Evolutionary conservation across 2,329 filamentous ascomycete genomes (phyloP), one percentile per base, ranked within the genome.

Genomic region (Nigrospora sphaerica): DNA sequence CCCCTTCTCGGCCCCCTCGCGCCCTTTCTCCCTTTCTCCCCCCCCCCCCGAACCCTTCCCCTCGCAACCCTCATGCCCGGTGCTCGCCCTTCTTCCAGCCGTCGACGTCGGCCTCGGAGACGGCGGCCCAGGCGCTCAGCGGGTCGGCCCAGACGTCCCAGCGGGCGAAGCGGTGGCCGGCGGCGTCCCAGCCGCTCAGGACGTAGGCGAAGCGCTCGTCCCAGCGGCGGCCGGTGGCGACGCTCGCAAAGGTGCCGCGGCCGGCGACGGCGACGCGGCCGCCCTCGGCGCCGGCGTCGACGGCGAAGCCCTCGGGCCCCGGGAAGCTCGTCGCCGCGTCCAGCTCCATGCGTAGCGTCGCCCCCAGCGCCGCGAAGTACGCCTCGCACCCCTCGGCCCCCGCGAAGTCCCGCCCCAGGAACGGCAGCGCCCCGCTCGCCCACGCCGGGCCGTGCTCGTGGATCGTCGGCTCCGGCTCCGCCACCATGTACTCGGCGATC

Each of bases 91-190:
- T 47, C 23, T 42, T 39, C 48, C 48, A 49, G 13, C 45, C 45
- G 7, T 49, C 39, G 13, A 49, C 36, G 13, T 49, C 45, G 6
- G 47, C 28, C 12, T 46, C 45, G 13, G 32, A 33, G 10, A 49
- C 44, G 4, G 48, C 48, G 14, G 45, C 48, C 45, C 45, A 49
- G 12, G 48, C 48, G 31, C 48, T 49, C 13, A 49, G 39, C 13
- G 48, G 48, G 18, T 49, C 48, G 10, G 48, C 48, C 48, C 48
- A 49, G 16, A 49, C 39, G n/a, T 49, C 45, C 48, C 48, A 49
- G 16, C 39, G 34, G 4, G 41, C 42, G 18, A 49, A 10, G 32
- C 23, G 32, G 33, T 31, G 28, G 6, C 48, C 48, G 6, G 41
- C 41, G 33, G 37, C 48, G 16, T 49, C 48, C 45, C 44, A 49